Evolutionary conservation across 495 filamentous ascomycete genomes (phyloP).

Genomic region (Tuber magnatum): DNA sequence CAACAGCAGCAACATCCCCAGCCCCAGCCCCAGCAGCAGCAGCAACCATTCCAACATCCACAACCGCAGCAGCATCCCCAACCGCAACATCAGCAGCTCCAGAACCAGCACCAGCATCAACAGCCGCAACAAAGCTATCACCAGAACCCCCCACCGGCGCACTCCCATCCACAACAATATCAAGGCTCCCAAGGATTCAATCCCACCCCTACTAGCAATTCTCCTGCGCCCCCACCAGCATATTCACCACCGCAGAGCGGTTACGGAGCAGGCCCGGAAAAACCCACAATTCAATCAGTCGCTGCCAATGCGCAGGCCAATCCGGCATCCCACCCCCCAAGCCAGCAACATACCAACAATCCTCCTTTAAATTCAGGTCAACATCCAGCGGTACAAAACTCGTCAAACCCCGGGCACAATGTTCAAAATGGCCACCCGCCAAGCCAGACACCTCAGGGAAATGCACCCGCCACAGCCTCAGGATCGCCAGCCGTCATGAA

Average conservation of each 20-base stretch:
- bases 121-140: conserved; percentile 1
- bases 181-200: neutral
- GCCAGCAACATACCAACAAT: neutral
- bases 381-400: neutral
- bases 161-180: neutral
- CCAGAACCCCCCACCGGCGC: neutral
- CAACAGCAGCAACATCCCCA: conserved; percentile 5
- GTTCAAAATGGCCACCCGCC: neutral
- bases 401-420: neutral
- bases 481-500: neutral
- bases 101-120: neutral
- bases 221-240: conserved; percentile 11
- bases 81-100: neutral
- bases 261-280: conserved; percentile 6
- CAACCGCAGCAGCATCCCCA: neutral
- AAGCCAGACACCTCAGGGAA: neutral
- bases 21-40: neutral
- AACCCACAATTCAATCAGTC: conserved; percentile 16
- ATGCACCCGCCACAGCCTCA: neutral
- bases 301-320: neutral
- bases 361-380: neutral
- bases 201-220: neutral
- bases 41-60: neutral
- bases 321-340: neutral
- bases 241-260: conserved; percentile 3